Evolutionary conservation across 1,139 yeast genomes (phyloP).

Genomic region (Debaryomyces nepalensis): DNA sequence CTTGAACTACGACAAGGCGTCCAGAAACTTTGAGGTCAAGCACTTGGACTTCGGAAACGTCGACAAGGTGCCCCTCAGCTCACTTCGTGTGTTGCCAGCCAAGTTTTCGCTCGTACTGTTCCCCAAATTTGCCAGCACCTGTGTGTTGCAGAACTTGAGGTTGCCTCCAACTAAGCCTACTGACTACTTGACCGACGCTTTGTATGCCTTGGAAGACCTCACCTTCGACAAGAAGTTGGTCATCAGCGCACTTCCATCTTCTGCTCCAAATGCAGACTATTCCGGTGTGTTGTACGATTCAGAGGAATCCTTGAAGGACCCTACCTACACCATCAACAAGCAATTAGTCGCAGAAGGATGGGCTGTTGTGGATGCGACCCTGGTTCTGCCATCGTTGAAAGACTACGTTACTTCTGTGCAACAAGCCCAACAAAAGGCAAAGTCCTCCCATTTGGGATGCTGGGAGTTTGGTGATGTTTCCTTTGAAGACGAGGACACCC

Average conservation of each 20-base stretch:
- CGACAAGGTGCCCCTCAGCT: conserved; percentile 50
- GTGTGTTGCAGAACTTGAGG: conserved; percentile 58
- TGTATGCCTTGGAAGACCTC: conserved; percentile 59
- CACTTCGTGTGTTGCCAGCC: conserved; percentile 60
- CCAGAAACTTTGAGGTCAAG: conserved; percentile 54
- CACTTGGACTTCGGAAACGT: conserved; percentile 70
- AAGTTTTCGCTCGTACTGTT: conserved; percentile 46
- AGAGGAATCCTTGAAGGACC: conserved; percentile 57
- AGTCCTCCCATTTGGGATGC: conserved; percentile 61
- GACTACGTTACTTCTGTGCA: conserved; percentile 45
- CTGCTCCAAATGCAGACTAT: conserved; percentile 45
- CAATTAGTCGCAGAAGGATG: conserved; percentile 67
- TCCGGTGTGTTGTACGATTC: conserved; percentile 66
- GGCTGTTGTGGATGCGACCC: conserved; percentile 59
- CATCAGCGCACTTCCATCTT: conserved; percentile 54
- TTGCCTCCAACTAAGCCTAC: conserved; percentile 65
- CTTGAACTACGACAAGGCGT: conserved; percentile 51
- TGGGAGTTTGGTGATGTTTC: conserved; percentile 85
- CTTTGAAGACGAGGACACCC: conserved; percentile 53
- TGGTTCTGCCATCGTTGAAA: conserved; percentile 30
- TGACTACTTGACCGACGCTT: conserved; percentile 64
- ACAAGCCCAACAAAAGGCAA: conserved; percentile 53
- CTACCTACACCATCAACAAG: conserved; percentile 65
- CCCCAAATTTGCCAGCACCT: conserved; percentile 64
- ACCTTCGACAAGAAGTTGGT: conserved; percentile 62